Percentiles rank a stretch among this genome's conserved stretches.
phyloP scores from a whole-genome alignment of 1,284 basidiomycete species.

The Schizopora paradoxa region DNA sequence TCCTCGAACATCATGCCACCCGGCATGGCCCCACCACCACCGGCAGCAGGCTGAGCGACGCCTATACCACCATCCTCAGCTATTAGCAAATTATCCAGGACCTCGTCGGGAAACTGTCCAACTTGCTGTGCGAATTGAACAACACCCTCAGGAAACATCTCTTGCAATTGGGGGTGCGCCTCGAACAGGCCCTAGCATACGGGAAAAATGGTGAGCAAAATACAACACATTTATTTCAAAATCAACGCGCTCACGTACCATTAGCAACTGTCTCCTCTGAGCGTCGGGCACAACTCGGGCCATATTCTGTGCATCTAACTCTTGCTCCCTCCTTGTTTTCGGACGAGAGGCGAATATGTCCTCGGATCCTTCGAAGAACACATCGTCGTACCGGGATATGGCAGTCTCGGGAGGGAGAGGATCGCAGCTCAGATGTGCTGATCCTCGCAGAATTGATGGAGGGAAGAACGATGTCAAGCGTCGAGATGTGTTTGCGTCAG shows the following conservation, averaged over 20 bases:
- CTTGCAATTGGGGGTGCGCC: slow-evolving; percentile 43
- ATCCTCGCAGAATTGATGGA: slow-evolving; percentile 38
- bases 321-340: slow-evolving; percentile 38
- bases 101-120: slow-evolving; percentile 52
- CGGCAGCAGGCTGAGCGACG: slow-evolving; percentile 30
- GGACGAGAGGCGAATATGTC: slow-evolving; percentile 38
- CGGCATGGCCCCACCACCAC: slow-evolving; percentile 24
- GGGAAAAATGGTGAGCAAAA: neutral
- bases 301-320: slow-evolving; percentile 42
- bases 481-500: slow-evolving; percentile 51
- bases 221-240: neutral
- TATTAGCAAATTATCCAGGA: slow-evolving; percentile 50
- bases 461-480: slow-evolving; percentile 70
- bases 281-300: slow-evolving; percentile 54
- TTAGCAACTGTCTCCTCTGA: slow-evolving; percentile 36
- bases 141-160: slow-evolving; percentile 58
- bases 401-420: slow-evolving; percentile 68
- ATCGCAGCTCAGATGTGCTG: slow-evolving; percentile 67
- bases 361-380: slow-evolving; percentile 66
- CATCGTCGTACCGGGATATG: slow-evolving; percentile 56
- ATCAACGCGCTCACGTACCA: slow-evolving; percentile 10
- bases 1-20: slow-evolving; percentile 3
- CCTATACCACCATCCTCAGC: slow-evolving; percentile 33
- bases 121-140: slow-evolving; percentile 57
- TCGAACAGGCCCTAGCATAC: slow-evolving; percentile 49